phyloP scores from a whole-genome alignment of 768 basidiomycete species.

The Baorangia bicolor region DNA sequence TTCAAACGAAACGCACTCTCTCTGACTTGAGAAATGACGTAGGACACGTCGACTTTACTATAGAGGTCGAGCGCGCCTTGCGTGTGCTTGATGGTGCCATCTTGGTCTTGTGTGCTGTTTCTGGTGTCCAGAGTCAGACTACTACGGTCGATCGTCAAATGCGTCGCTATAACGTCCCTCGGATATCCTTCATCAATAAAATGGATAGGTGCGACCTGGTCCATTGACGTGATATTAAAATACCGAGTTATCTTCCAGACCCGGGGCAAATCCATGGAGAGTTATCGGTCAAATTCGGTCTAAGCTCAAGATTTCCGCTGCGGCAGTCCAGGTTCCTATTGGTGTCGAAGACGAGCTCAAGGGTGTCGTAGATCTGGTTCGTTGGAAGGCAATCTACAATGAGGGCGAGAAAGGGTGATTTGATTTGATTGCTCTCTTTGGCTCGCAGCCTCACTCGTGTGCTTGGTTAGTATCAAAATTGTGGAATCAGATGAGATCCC shows the following conservation, averaged over 20 bases:
- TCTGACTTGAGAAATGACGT: constrained; percentile 2
- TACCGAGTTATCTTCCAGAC: constrained; percentile 44
- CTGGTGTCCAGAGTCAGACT: constrained; percentile 97
- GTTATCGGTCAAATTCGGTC: constrained; percentile 88
- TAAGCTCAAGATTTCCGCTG: constrained; percentile 90
- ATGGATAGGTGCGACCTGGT: constrained; percentile 76
- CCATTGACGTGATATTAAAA: neutral
- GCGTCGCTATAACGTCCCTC: constrained; percentile 93
- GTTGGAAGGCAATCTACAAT: constrained; percentile 94
- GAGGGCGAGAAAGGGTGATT: constrained; percentile 90
- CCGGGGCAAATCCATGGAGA: constrained; percentile 96
- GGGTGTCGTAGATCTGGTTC: constrained; percentile 92
- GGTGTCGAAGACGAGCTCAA: constrained; percentile 83
- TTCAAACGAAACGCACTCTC: neutral
- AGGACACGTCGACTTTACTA: constrained; percentile 99
- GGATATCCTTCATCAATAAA: constrained; percentile 97
- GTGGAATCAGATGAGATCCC: constrained; percentile 89
- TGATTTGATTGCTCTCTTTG: neutral
- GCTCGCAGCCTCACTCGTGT: neutral
- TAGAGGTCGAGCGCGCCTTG: constrained; percentile 96
- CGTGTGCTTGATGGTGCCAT: constrained; percentile 97
- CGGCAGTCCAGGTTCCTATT: constrained; percentile 95
- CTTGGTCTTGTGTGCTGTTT: constrained; percentile 93
- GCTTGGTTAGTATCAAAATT: constrained; percentile 59
- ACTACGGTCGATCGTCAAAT: constrained; percentile 99